Conservation (phyloP, 148 eudicot species). For the Diospyros lotus region DNA sequence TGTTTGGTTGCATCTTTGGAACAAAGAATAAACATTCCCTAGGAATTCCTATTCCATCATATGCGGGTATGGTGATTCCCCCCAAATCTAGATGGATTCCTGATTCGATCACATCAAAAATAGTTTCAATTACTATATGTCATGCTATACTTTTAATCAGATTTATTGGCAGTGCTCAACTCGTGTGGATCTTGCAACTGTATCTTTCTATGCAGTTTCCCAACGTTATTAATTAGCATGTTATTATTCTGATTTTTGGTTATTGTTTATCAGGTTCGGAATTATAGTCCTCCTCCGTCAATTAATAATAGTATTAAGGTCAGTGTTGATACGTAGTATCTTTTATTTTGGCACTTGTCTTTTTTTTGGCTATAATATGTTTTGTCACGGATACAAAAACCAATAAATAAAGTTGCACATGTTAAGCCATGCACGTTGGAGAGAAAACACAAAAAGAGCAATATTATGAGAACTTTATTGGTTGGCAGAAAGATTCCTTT, state of each 20-base stretch:
- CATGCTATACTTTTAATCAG: too few relatives aligned
- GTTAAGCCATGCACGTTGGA: neutral
- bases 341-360: neutral
- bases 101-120: too few relatives aligned
- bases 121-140: too few relatives aligned
- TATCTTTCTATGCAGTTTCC: neutral
- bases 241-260: constrained; percentile 9
- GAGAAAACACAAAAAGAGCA: neutral
- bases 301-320: constrained; percentile 95
- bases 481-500: neutral
- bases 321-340: constrained; percentile 3
- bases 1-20: too few relatives aligned
- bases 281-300: constrained; percentile 67
- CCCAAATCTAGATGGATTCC: too few relatives aligned
- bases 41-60: too few relatives aligned
- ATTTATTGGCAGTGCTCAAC: too few relatives aligned
- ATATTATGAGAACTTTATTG: neutral
- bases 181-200: neutral
- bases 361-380: too few relatives aligned
- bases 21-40: too few relatives aligned
- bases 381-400: too few relatives aligned
- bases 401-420: neutral
- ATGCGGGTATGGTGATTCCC: too few relatives aligned
- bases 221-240: neutral
- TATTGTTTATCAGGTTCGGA: constrained; percentile 60